Evolutionary conservation across 768 basidiomycete species (phyloP), one percentile per base, ranked within the genome.

Genomic region (Panaeolus papilionaceus): DNA sequence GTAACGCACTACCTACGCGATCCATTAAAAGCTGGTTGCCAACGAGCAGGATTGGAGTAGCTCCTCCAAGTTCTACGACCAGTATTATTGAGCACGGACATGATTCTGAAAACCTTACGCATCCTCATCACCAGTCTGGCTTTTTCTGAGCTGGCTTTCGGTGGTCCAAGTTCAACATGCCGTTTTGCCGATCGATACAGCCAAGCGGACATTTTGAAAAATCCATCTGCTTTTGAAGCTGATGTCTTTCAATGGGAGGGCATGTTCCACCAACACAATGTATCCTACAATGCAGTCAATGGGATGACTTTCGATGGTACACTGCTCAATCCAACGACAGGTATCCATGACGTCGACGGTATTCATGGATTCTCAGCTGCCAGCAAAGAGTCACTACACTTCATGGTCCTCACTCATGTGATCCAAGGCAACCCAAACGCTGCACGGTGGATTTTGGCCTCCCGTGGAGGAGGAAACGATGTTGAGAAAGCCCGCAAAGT

Each of bases 271-370:
- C 71, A 72, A 47, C 65, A 73, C 39, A 75, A 73, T 61, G 72
- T 75, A 33, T 75, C 74, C 2, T 75, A 73, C 45, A 75, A 73
- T 45, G 68, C 68, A 9, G 20, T 68, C 66, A 75, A 75, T 44
- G 74, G 74, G 9, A 75, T 75, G 72, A 73, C 74, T 39, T 75
- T 69, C 42, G 74, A 75, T 38, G 74, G 74, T 9, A 73, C 74
- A 10, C 58, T 75, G 16, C 42, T 75, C 38, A 69, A 75, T 63
- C 65, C 44, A 18, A 45, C 61, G 26, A 75, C 70, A 45, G 74
- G 74, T 9, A 38, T 67, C 11, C 71, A 73, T 37, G 67, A 67
- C 38, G 64, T 70, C 39, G 67, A 70, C 18, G 72, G 72, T 11
- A 61, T 73, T 51, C 74, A 75, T 47, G 70, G 71, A 9, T 75